Conservation (phyloP, 352 stramenopile genomes). For the Pythium myriotylum region DNA sequence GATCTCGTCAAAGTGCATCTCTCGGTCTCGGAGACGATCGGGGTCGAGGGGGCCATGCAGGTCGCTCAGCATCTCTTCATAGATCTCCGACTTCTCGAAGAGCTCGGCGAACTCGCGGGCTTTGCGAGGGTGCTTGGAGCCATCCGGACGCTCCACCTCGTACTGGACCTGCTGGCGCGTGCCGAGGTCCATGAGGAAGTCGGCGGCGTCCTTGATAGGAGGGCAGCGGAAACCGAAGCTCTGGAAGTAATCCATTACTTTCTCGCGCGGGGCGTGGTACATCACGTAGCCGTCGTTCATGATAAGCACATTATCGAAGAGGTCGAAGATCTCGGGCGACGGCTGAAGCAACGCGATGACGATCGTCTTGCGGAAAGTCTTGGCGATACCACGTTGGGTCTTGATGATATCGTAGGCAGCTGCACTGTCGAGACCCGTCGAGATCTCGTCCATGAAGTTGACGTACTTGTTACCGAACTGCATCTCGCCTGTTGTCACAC, state of each 20-base stretch:
- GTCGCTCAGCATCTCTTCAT: constrained; percentile 53
- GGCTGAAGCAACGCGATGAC: constrained; percentile 42
- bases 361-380: constrained; percentile 35
- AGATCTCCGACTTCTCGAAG: constrained; percentile 23
- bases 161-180: constrained; percentile 19
- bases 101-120: constrained; percentile 24
- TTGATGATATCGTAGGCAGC: constrained; percentile 89
- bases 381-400: constrained; percentile 37
- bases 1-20: background rate
- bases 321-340: constrained; percentile 25
- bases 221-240: constrained; percentile 28
- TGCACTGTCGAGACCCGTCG: constrained; percentile 89
- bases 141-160: background rate
- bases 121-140: background rate
- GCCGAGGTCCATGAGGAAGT: constrained; percentile 25
- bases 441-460: constrained; percentile 93
- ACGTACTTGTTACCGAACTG: no score
- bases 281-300: constrained; percentile 45
- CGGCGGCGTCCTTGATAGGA: constrained; percentile 22
- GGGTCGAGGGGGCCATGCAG: constrained; percentile 88
- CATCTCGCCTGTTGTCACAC: no score
- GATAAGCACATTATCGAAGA: constrained; percentile 41
- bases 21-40: constrained; percentile 76
- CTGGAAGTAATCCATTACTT: constrained; percentile 36
- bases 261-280: constrained; percentile 39